These are phyloP conservation scores for Ostreobium quekettii DNA, from an alignment of 139 green algal genomes.

Conservation along the genomic window DNA sequence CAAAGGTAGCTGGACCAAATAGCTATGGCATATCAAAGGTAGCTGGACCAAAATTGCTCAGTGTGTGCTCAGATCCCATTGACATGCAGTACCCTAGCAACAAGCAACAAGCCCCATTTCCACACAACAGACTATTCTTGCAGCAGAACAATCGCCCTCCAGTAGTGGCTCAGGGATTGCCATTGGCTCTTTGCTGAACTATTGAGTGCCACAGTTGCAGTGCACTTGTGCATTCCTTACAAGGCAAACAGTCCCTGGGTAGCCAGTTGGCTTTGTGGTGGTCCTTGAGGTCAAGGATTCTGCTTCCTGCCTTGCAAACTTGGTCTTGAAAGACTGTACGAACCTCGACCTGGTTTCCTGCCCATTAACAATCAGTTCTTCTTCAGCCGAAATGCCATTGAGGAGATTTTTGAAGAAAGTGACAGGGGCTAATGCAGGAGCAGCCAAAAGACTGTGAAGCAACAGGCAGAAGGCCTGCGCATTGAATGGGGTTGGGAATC, in stretches of 20 bases:
- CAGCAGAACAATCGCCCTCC: not conserved
- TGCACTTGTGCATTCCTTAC: not conserved
- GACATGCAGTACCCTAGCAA: not conserved
- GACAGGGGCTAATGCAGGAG: too few species aligned
- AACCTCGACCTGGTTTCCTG: not conserved
- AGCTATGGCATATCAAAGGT: not conserved
- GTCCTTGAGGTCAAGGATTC: not conserved
- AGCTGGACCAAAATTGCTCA: too few species aligned
- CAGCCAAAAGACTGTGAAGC: too few species aligned
- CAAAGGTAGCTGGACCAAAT: not conserved
- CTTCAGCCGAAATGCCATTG: too few species aligned
- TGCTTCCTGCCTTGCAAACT: not conserved
- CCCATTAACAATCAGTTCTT: not conserved
- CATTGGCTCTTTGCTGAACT: too few species aligned
- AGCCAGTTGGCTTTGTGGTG: not conserved
- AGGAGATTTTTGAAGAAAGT: too few species aligned
- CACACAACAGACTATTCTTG: not conserved
- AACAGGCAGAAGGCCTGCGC: too few species aligned
- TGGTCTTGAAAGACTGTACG: not conserved
- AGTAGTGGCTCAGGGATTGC: not conserved
- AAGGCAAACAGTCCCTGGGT: not conserved
- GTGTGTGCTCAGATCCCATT: not conserved
- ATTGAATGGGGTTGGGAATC: too few species aligned
- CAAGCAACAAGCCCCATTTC: not conserved
- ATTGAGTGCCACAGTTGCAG: too few species aligned